A percentile compares a stretch with the other conserved stretches of the same genome.
Evolutionary conservation across 2,329 filamentous ascomycete species (phyloP).

Genomic region (Pseudopithomyces chartarum): DNA sequence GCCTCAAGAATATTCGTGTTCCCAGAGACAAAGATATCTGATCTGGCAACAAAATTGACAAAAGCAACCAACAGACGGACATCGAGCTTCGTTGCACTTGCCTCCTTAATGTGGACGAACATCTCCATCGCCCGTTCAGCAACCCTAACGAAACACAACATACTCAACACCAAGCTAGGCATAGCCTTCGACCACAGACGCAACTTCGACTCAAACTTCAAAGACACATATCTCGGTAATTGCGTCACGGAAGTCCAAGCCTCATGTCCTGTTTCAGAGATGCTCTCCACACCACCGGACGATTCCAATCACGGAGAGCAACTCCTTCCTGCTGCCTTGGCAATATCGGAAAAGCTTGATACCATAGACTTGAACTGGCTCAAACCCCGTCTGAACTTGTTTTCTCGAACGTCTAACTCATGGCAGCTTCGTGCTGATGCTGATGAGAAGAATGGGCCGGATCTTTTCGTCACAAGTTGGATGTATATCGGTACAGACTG

Average conservation of each 20-base stretch:
- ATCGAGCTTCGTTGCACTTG: conserved; percentile 22
- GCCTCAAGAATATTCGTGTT: conserved; percentile 13
- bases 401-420: conserved; percentile 7
- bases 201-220: conserved; percentile 7
- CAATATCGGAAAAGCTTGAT: not conserved
- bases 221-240: conserved; percentile 13
- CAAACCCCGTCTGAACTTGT: conserved; percentile 10
- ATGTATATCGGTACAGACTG: conserved; percentile 27
- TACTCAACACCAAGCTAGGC: conserved; percentile 15
- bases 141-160: not conserved
- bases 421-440: conserved; percentile 9
- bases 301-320: not conserved
- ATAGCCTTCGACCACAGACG: conserved; percentile 21
- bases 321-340: not conserved
- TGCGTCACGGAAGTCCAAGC: conserved; percentile 11
- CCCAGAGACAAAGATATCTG: conserved; percentile 1
- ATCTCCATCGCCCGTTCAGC: conserved; percentile 20
- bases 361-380: conserved; percentile 13
- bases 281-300: not conserved
- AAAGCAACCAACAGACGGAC: conserved; percentile 1
- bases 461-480: conserved; percentile 37
- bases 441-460: conserved; percentile 23
- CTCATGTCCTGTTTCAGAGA: not conserved
- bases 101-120: conserved; percentile 25
- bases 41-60: conserved; percentile 2